Evolutionary conservation across 805 yeast species (phyloP).

Genomic region (Suhomyces sp.): DNA sequence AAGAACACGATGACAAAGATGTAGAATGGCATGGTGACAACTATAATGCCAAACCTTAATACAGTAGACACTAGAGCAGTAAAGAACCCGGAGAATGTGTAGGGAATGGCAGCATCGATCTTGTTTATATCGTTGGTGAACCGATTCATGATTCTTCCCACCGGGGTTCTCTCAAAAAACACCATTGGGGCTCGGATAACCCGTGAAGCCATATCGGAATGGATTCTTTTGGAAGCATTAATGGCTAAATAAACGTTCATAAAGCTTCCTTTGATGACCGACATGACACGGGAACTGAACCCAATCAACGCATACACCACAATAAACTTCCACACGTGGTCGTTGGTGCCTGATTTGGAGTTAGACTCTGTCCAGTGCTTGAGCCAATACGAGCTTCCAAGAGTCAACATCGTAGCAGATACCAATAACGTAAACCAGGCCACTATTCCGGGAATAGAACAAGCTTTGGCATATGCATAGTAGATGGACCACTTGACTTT

Average conservation of each 20-base stretch:
- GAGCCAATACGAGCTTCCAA: conserved; percentile 20
- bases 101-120: conserved; percentile 22
- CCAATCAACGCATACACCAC: conserved; percentile 17
- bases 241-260: conserved; percentile 21
- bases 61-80: conserved; percentile 15
- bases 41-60: conserved; percentile 21
- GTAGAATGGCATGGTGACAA: conserved; percentile 25
- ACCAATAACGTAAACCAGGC: conserved; percentile 34
- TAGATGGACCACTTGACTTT: conserved; percentile 24
- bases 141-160: conserved; percentile 29
- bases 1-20: conserved; percentile 18
- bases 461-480: conserved; percentile 20
- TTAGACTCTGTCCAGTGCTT: conserved; percentile 27
- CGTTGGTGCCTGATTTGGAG: conserved; percentile 15
- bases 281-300: conserved; percentile 11
- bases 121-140: conserved; percentile 26
- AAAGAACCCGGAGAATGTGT: conserved; percentile 18
- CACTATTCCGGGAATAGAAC: conserved; percentile 46
- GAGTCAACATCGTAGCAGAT: conserved; percentile 11
- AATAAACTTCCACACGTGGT: conserved; percentile 17
- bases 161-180: conserved; percentile 29
- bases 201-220: conserved; percentile 23
- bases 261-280: conserved; percentile 19
- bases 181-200: conserved; percentile 29
- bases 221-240: conserved; percentile 21